These are phyloP conservation scores for Globisporangium spiculum DNA, from an alignment of 352 stramenopile species.

Conservation along the genomic window DNA sequence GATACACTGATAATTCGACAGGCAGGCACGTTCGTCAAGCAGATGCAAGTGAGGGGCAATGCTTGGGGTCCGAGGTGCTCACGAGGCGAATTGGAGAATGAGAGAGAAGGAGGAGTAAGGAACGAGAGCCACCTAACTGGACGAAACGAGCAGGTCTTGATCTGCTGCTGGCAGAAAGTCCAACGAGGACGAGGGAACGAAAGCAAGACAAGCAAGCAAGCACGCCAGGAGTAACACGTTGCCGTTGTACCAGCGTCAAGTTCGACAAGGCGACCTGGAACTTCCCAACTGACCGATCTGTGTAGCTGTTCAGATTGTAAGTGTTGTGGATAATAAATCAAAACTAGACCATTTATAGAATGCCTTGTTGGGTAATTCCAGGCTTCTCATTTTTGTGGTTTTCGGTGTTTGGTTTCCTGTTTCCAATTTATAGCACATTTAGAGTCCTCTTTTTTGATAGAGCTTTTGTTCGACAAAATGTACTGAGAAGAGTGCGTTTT, in stretches of 20 bases:
- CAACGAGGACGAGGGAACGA: not conserved
- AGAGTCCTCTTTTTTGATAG: not conserved
- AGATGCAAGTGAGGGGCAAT: not conserved
- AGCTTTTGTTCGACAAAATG: not conserved
- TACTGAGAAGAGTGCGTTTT: slow-evolving; percentile 2
- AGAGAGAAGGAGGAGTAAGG: not conserved
- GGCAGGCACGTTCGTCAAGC: not conserved
- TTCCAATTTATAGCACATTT: not conserved
- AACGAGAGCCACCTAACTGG: not conserved
- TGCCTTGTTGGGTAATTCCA: not conserved
- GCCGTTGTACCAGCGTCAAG: not conserved
- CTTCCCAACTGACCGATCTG: not conserved
- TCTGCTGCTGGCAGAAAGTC: not conserved
- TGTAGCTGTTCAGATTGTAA: not conserved
- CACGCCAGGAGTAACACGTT: not conserved
- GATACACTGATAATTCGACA: slow-evolving; percentile 1
- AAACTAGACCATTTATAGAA: not conserved
- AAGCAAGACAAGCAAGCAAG: not conserved
- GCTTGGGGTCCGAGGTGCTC: not conserved
- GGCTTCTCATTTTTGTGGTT: not conserved
- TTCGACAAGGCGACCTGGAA: not conserved
- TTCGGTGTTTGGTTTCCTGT: not conserved
- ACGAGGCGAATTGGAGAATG: slow-evolving; percentile 11
- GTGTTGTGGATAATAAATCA: not conserved
- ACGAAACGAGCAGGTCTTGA: not conserved